phyloP scores from a whole-genome alignment of 768 basidiomycete species.

The Serendipita sp. region DNA sequence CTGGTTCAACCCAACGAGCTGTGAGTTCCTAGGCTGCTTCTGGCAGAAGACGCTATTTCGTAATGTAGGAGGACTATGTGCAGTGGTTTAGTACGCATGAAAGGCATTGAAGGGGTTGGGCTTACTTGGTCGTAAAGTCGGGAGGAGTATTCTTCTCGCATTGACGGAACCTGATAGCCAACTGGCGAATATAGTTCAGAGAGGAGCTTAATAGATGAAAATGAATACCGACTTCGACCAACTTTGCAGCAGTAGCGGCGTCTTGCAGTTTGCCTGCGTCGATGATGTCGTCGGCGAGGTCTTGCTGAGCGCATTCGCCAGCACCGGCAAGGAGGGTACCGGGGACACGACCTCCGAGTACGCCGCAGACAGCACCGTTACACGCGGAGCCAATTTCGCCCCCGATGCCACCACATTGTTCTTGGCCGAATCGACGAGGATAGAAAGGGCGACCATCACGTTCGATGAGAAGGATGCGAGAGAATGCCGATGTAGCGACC shows the following conservation, averaged over 20 bases:
- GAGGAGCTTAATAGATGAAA: background rate
- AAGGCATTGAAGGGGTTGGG: too few species aligned
- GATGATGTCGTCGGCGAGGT: conserved; percentile 41
- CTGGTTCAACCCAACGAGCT: background rate
- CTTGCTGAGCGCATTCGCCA: conserved; percentile 41
- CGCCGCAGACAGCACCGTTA: conserved; percentile 33
- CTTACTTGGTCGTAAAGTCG: conserved; percentile 19
- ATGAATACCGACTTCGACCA: conserved; percentile 26
- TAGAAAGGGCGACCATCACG: conserved; percentile 31
- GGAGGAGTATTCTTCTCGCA: conserved; percentile 47
- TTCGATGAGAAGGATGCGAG: conserved; percentile 34
- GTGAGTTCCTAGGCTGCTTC: background rate
- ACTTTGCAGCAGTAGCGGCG: conserved; percentile 23
- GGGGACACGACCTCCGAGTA: conserved; percentile 33
- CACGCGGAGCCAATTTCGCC: conserved; percentile 32
- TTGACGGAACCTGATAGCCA: conserved; percentile 39
- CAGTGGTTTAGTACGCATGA: background rate
- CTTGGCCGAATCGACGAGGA: conserved; percentile 39
- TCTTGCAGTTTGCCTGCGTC: conserved; percentile 21
- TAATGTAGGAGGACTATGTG: conserved; percentile 17
- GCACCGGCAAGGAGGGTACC: conserved; percentile 37
- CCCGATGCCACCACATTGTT: conserved; percentile 31
- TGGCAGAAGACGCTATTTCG: conserved; percentile 3
- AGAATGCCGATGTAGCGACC: conserved; percentile 17
- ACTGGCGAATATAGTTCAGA: conserved; percentile 29